Conservation (phyloP, 768 basidiomycete genomes). For the Phylloporus scabripes region DNA sequence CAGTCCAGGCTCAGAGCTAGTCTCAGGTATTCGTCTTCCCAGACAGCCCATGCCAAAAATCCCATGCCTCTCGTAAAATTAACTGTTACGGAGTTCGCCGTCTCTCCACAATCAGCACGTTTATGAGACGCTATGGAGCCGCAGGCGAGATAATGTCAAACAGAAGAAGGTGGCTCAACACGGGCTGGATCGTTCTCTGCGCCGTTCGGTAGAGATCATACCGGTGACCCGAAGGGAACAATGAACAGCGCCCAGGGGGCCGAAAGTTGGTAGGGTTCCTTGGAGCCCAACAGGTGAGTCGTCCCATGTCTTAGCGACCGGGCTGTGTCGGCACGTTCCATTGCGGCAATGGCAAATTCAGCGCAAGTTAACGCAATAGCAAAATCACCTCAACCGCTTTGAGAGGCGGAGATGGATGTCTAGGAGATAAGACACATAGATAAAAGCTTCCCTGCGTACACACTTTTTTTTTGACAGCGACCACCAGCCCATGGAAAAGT, state of each 20-base stretch:
- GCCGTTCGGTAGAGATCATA: not conserved
- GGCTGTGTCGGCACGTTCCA: not conserved
- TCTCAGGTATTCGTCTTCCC: too few species aligned
- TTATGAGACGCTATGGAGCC: not conserved
- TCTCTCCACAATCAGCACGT: not conserved
- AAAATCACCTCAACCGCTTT: constrained; percentile 18
- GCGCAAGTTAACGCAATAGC: constrained; percentile 22
- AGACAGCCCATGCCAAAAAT: too few species aligned
- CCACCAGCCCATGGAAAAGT: constrained; percentile 18
- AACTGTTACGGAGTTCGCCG: not conserved
- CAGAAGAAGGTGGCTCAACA: too few species aligned
- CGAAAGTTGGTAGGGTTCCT: not conserved
- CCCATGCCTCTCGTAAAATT: not conserved
- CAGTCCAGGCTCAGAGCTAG: too few species aligned
- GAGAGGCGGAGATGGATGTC: not conserved
- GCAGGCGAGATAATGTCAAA: too few species aligned
- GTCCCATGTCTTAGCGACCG: not conserved
- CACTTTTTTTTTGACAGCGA: not conserved
- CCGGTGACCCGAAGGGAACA: not conserved
- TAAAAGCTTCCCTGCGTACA: constrained; percentile 6
- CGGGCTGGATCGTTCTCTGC: not conserved
- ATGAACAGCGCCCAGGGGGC: not conserved
- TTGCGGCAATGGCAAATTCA: constrained; percentile 24
- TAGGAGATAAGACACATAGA: constrained; percentile 9
- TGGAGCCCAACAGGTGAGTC: not conserved